phyloP scores from a whole-genome alignment of 1,284 basidiomycete species.

The Neonothopanus nambi region DNA sequence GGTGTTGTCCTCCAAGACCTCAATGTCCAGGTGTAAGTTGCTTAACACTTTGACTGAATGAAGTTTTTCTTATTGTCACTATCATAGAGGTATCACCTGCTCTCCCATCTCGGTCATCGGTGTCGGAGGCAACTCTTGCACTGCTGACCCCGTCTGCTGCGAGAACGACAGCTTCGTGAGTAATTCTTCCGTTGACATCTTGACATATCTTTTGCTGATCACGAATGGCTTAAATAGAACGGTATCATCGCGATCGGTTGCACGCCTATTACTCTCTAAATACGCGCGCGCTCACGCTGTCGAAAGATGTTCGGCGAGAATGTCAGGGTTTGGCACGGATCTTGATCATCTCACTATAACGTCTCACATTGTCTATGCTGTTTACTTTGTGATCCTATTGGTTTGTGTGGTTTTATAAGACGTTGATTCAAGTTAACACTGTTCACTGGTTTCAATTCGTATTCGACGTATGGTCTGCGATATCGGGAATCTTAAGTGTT shows the following conservation, averaged over 20 bases:
- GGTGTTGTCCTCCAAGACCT: not conserved
- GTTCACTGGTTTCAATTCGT: too few species aligned
- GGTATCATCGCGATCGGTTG: conserved; percentile 9
- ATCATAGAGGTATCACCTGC: conserved; percentile 15
- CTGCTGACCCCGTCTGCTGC: not conserved
- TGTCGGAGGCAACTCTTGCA: conserved; percentile 10
- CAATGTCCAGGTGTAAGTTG: conserved; percentile 1
- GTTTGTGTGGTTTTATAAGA: too few species aligned
- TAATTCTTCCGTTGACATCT: too few species aligned
- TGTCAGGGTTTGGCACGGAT: too few species aligned
- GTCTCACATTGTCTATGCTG: too few species aligned
- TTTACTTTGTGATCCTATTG: too few species aligned
- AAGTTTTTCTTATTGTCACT: conserved; percentile 5
- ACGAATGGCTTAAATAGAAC: not conserved
- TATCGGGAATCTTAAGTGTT: not conserved
- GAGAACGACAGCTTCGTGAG: conserved; percentile 2
- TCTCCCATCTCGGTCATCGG: not conserved
- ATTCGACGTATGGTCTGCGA: too few species aligned
- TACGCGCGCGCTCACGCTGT: too few species aligned
- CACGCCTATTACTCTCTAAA: conserved; percentile 3
- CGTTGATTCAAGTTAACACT: too few species aligned
- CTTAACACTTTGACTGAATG: too few species aligned
- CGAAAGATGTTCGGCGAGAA: not conserved
- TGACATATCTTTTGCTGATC: conserved; percentile 8
- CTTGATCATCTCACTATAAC: too few species aligned